Conservation (phyloP, 2,329 filamentous ascomycete genomes). For the Talaromyces amestolkiae region DNA sequence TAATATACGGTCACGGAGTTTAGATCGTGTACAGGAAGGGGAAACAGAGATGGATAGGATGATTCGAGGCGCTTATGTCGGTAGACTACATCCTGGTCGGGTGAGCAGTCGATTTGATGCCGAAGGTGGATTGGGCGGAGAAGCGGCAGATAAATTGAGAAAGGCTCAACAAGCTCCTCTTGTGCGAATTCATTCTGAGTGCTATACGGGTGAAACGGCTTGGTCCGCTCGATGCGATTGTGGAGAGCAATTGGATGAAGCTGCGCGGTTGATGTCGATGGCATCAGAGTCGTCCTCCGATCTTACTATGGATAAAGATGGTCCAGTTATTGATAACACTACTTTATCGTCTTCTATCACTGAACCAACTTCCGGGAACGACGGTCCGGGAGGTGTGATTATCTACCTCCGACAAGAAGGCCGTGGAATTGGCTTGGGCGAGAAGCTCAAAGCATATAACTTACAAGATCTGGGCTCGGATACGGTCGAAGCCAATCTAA, state of each 20-base stretch:
- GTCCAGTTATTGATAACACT: constrained; percentile 25
- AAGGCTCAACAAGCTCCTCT: constrained; percentile 56
- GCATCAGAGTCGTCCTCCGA: constrained; percentile 40
- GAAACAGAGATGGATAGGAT: constrained; percentile 65
- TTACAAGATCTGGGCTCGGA: constrained; percentile 95
- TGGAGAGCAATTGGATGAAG: constrained; percentile 95
- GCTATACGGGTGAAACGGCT: constrained; percentile 96
- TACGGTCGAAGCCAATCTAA: constrained; percentile 90
- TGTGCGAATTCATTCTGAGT: constrained; percentile 95
- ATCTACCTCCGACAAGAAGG: constrained; percentile 96
- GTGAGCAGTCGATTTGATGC: constrained; percentile 67
- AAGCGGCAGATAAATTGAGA: not conserved
- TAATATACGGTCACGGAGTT: constrained; percentile 70
- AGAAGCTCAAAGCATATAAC: constrained; percentile 98
- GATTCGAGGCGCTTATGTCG: constrained; percentile 90
- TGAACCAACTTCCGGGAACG: constrained; percentile 42
- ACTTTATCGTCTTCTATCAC: constrained; percentile 22
- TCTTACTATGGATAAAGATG: constrained; percentile 19
- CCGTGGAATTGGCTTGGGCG: constrained; percentile 86
- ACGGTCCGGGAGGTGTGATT: constrained; percentile 75
- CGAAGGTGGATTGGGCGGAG: constrained; percentile 22
- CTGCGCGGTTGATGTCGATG: constrained; percentile 85
- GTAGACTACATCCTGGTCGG: constrained; percentile 79
- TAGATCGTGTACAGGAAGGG: constrained; percentile 45
- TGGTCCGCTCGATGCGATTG: constrained; percentile 98